Conservation (phyloP, 495 filamentous ascomycete species). For the Choiromyces venosus region DNA sequence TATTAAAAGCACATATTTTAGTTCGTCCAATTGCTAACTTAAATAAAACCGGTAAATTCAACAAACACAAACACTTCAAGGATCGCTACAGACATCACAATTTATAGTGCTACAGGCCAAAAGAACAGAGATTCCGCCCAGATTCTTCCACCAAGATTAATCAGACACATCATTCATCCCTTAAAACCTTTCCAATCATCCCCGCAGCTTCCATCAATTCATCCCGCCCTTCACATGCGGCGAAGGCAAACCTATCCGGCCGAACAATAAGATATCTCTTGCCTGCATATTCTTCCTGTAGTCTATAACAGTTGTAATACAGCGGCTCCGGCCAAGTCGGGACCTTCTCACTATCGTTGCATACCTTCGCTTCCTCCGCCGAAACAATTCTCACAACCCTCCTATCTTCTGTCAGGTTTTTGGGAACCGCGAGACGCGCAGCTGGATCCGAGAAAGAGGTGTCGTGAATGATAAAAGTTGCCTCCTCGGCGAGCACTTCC, state of each 20-base stretch:
- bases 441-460: background rate
- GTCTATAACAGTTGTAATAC: background rate
- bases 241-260: background rate
- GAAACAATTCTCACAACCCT: background rate
- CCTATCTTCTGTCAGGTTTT: background rate
- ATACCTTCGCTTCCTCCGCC: background rate
- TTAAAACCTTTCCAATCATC: background rate
- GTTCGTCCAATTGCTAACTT: background rate
- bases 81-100: background rate
- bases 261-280: background rate
- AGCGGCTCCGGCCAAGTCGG: background rate
- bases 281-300: background rate
- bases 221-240: background rate
- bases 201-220: background rate
- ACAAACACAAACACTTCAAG: background rate
- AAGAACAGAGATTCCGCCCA: background rate
- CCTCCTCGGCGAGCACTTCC: background rate
- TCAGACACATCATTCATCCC: background rate
- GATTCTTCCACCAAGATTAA: background rate
- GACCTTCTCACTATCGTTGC: background rate
- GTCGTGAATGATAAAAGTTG: background rate
- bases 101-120: background rate
- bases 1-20: background rate
- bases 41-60: background rate
- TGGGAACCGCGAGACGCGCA: background rate